These are phyloP conservation scores for Euphorbia schlechtendalii DNA, from an alignment of 441 rosid genomes.

Conservation along the genomic window DNA sequence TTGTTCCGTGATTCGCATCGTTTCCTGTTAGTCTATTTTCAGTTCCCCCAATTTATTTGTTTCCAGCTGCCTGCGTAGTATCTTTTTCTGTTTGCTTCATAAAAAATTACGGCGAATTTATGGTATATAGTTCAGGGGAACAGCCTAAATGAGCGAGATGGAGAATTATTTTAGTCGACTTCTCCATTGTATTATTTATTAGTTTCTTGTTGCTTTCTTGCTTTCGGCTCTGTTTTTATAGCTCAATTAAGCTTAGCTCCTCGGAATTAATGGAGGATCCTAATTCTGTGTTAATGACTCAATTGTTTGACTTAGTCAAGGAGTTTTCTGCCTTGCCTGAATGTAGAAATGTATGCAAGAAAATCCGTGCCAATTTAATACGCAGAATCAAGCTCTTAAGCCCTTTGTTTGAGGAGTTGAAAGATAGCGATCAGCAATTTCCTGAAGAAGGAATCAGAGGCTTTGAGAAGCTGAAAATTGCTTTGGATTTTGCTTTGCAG, in stretches of 20 bases:
- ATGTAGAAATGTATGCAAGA: slow-evolving; percentile 50
- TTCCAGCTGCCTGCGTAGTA: neutral
- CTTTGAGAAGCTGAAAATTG: slow-evolving; percentile 39
- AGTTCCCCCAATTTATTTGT: neutral
- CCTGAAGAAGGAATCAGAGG: slow-evolving; percentile 41
- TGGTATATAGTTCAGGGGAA: neutral
- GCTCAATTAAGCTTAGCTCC: slow-evolving; percentile 13
- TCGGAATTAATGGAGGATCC: slow-evolving; percentile 27
- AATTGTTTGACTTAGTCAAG: slow-evolving; percentile 48
- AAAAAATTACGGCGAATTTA: neutral
- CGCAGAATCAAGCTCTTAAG: slow-evolving; percentile 87
- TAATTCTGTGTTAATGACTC: slow-evolving; percentile 35
- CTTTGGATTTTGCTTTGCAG: slow-evolving; percentile 54
- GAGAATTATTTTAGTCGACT: neutral
- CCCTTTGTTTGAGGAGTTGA: slow-evolving; percentile 88
- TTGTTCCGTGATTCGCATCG: neutral
- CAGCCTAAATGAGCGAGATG: neutral
- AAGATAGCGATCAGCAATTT: slow-evolving; percentile 36
- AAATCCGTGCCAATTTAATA: slow-evolving; percentile 66
- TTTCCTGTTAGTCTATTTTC: neutral
- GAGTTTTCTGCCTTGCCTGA: slow-evolving; percentile 54
- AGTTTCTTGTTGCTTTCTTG: neutral
- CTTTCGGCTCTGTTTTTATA: neutral
- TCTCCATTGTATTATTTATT: neutral
- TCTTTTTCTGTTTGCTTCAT: neutral